A percentile compares a stretch with the other conserved stretches of the same genome.
Conservation (phyloP, 495 filamentous ascomycete genomes). For the Tuber magnatum region DNA sequence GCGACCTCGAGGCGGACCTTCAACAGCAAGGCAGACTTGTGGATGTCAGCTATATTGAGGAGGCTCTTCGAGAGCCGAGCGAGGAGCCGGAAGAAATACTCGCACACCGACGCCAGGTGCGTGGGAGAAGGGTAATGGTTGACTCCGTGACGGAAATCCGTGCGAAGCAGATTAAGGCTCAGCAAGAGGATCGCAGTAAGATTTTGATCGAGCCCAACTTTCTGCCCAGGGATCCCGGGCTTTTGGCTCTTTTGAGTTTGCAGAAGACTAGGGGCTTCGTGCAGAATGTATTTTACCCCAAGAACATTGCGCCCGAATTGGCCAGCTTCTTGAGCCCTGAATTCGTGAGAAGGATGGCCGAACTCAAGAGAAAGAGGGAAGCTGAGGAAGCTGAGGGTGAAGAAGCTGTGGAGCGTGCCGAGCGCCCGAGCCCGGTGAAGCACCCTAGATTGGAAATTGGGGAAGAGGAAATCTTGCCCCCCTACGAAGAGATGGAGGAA, state of each 20-base stretch:
- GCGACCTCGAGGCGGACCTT: slow-evolving; percentile 55
- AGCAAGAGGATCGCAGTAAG: slow-evolving; percentile 68
- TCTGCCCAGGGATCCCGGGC: slow-evolving; percentile 73
- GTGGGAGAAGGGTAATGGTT: slow-evolving; percentile 44
- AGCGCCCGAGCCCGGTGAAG: slow-evolving; percentile 42
- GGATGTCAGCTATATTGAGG: slow-evolving; percentile 36
- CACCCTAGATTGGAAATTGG: slow-evolving; percentile 32
- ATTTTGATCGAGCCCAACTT: slow-evolving; percentile 74
- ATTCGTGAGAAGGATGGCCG: slow-evolving; percentile 64
- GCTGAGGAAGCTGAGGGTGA: slow-evolving; percentile 65
- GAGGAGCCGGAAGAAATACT: slow-evolving; percentile 55
- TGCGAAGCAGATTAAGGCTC: slow-evolving; percentile 59
- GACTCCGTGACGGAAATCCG: slow-evolving; percentile 44
- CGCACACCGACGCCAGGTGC: slow-evolving; percentile 44
- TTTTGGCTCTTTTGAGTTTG: slow-evolving; percentile 80
- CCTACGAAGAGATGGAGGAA: slow-evolving; percentile 36
- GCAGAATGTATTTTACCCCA: slow-evolving; percentile 49
- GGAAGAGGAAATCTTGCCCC: slow-evolving; percentile 24
- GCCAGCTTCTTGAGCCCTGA: slow-evolving; percentile 77
- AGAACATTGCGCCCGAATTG: slow-evolving; percentile 75
- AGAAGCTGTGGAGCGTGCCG: slow-evolving; percentile 50
- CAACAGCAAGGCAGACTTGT: slow-evolving; percentile 48
- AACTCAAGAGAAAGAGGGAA: slow-evolving; percentile 89
- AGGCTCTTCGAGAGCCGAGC: slow-evolving; percentile 50
- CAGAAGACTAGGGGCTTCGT: slow-evolving; percentile 86